Evolutionary conservation across 345 rosid genomes (phyloP).

Genomic region (Syzygium aqueum): DNA sequence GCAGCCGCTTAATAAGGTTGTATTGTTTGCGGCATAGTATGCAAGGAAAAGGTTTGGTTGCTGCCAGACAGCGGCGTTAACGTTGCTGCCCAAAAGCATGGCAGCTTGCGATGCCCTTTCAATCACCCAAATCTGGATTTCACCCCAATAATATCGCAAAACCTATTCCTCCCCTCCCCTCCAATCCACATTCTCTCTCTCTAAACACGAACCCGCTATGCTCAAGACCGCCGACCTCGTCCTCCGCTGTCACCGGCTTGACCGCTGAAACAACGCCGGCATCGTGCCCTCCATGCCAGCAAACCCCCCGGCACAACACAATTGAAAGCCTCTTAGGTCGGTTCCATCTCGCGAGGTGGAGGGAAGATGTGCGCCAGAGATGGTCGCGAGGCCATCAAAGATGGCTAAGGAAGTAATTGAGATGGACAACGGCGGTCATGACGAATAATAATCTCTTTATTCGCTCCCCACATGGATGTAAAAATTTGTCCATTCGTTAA

Average conservation of each 20-base stretch:
- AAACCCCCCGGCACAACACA: not conserved
- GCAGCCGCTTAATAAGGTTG: not conserved
- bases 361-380: not conserved
- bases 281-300: not conserved
- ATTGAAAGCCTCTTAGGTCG: not conserved
- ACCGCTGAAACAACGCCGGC: not conserved
- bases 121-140: not conserved
- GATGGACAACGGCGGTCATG: not conserved
- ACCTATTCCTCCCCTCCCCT: not conserved
- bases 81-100: not conserved
- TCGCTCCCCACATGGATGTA: not conserved
- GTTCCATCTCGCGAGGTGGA: not conserved
- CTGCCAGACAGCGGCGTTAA: not conserved
- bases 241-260: not conserved
- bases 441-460: not conserved
- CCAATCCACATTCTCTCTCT: not conserved
- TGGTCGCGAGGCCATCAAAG: not conserved
- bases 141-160: not conserved
- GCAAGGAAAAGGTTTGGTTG: not conserved
- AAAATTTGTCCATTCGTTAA: not conserved
- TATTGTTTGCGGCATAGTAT: not conserved
- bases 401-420: not conserved
- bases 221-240: not conserved
- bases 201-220: not conserved
- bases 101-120: not conserved